Conservation (phyloP, 2,329 filamentous ascomycete species). For the Colletotrichum higginsianum region DNA sequence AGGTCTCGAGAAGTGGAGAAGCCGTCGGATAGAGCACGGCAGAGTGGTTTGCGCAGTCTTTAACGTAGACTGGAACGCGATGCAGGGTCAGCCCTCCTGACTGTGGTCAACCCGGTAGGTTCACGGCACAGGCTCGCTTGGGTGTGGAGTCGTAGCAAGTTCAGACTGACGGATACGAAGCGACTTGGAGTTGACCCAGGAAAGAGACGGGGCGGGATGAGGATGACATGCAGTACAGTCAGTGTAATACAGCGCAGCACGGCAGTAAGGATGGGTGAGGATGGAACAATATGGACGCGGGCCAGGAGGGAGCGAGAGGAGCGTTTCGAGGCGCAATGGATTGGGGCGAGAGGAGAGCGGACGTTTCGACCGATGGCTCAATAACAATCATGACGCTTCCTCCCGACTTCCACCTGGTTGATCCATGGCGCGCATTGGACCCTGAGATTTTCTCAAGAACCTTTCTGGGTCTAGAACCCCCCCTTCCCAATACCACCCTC, state of each 20-base stretch:
- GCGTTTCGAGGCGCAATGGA: neutral
- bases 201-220: neutral
- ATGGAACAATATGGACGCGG: neutral
- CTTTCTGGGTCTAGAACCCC: conserved; percentile 18
- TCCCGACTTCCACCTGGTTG: neutral
- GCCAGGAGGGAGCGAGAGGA: neutral
- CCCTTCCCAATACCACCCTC: neutral
- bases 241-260: neutral
- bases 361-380: neutral
- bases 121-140: conserved; percentile 16
- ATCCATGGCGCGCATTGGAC: conserved; percentile 31
- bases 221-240: no score
- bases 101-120: conserved; percentile 32
- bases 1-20: neutral
- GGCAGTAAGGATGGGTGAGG: neutral
- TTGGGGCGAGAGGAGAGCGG: neutral
- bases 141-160: conserved; percentile 17
- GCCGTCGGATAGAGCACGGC: neutral
- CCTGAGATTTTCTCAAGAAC: conserved; percentile 32
- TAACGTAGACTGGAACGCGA: neutral
- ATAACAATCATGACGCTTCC: conserved; percentile 19
- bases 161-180: neutral
- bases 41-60: conserved; percentile 13
- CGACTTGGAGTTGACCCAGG: neutral
- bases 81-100: conserved; percentile 27